A percentile compares a stretch with the other conserved stretches of the same genome.
phyloP scores from a whole-genome alignment of 768 basidiomycete species.

The Roridomyces roridus region DNA sequence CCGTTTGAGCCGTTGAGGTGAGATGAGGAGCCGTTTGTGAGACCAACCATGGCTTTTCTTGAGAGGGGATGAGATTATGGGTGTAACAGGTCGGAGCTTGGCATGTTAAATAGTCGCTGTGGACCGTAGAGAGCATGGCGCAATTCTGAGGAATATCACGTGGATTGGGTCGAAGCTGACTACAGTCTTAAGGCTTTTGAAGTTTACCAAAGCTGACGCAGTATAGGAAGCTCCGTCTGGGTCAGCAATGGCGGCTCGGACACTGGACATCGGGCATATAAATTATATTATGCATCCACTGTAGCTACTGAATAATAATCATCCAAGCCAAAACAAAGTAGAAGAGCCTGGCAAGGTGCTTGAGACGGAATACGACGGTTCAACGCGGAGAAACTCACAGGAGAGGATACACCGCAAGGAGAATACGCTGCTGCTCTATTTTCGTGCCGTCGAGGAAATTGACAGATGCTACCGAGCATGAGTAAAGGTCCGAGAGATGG shows the following conservation, averaged over 20 bases:
- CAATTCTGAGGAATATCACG: no score
- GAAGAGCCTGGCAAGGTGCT: slow-evolving; percentile 63
- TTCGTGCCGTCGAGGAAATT: slow-evolving; percentile 96
- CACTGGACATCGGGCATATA: background rate
- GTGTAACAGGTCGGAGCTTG: background rate
- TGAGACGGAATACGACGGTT: slow-evolving; percentile 5
- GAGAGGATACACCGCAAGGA: slow-evolving; percentile 96
- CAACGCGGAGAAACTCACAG: slow-evolving; percentile 57
- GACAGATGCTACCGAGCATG: slow-evolving; percentile 71
- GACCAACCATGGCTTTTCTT: slow-evolving; percentile 16
- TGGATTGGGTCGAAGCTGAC: no score
- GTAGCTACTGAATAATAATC: slow-evolving; percentile 84
- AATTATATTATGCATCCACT: slow-evolving; percentile 9
- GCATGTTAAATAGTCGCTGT: background rate
- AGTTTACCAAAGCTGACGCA: no score
- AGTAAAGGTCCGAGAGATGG: background rate
- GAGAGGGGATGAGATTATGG: background rate
- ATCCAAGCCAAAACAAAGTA: slow-evolving; percentile 97
- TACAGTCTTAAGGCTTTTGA: no score
- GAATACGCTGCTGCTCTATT: slow-evolving; percentile 87
- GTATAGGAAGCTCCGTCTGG: no score
- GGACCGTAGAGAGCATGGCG: background rate
- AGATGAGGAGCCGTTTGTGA: slow-evolving; percentile 11
- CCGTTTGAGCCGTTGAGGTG: slow-evolving; percentile 5
- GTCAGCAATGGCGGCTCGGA: no score